A percentile compares a stretch with the other conserved stretches of the same genome.
These are phyloP conservation scores for Spergularia marina DNA, from an alignment of 148 eudicot species.

Conservation along the genomic window DNA sequence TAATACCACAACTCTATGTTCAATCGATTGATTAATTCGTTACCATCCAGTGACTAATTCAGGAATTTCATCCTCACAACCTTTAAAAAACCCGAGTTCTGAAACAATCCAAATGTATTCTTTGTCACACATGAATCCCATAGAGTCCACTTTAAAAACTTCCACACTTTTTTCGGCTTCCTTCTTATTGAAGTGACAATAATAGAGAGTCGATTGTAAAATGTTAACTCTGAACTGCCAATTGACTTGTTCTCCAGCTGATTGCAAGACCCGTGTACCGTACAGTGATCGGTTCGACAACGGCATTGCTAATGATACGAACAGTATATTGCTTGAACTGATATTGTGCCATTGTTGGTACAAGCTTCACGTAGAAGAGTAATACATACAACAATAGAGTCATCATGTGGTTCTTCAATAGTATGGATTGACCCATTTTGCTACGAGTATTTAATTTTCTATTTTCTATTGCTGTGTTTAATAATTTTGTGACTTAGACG, in stretches of 20 bases:
- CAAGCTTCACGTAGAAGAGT: neutral
- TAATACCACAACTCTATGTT: neutral
- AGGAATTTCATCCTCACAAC: neutral
- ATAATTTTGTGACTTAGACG: too few relatives aligned
- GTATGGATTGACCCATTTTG: neutral
- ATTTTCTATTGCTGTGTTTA: too few relatives aligned
- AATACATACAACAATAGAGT: neutral
- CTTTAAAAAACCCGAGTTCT: conserved; percentile 9
- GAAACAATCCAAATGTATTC: conserved; percentile 4
- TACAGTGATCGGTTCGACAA: neutral
- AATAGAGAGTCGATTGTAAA: conserved; percentile 1
- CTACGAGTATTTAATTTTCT: too few relatives aligned
- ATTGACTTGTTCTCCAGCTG: neutral
- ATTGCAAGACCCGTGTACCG: conserved; percentile 14
- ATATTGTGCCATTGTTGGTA: conserved; percentile 14
- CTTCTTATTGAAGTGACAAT: conserved; percentile 17
- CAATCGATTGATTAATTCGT: neutral
- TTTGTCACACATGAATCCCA: neutral
- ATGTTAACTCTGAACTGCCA: conserved; percentile 15
- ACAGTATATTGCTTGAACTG: neutral
- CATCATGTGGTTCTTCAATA: neutral
- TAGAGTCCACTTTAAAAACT: neutral
- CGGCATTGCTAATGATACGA: neutral
- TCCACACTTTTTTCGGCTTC: neutral
- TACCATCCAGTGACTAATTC: conserved; percentile 3